Base-by-base conservation (phyloP, 2,329 filamentous ascomycete species). In the Fusarium pseudograminearum region DNA sequence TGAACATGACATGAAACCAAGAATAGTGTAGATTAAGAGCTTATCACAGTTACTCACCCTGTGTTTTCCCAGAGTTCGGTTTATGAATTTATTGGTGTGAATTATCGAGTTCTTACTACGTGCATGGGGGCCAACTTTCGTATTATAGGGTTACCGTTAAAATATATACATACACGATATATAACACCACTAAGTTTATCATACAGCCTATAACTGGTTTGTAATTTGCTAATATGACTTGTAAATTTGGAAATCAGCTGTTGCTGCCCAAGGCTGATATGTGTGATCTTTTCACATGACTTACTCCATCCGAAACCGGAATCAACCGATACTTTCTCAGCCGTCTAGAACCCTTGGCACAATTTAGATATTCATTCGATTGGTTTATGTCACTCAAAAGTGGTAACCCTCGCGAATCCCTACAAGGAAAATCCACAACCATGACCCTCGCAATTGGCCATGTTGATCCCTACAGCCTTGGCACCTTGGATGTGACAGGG, bases 21-120 rank as follows among this genome's bases (percentile, higher is more conserved):
- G 33, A 14, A 8, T 9, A 34, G 14, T 16, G 33, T 1, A 34
- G 33, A 34, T 34, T 16, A 7, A 16, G 15, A 34, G 26, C 26
- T 28, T 28, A 1, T 28, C 26, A 10, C 26, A 28, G 26, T 28
- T 28, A 28, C 26, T 28, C 26, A 1, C 9, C 3, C 26, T 28
- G 9, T 0, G 26, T 28, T 16, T 34, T 34, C 14, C 33, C 15
- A 16, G 0, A 34, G 15, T 9, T 18, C 0, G 33, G 4, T 18
- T 16, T 16, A 16, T 18, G 7, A 15, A 8, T 18, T 2, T 0
- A 34, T 16, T 16, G 16, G 6, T 34, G 14, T 34, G 7, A 16
- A 34, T 30, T 2, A 5, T 30, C 10, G 4, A 30, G 28, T 30
- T 6, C 10, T 30, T 28, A 9, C 26, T 28, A 28, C 26, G 26